A percentile compares a stretch with the other conserved stretches of the same genome.
These are phyloP conservation scores for Pleurotus platypus DNA, from an alignment of 768 basidiomycete species.

Conservation along the genomic window DNA sequence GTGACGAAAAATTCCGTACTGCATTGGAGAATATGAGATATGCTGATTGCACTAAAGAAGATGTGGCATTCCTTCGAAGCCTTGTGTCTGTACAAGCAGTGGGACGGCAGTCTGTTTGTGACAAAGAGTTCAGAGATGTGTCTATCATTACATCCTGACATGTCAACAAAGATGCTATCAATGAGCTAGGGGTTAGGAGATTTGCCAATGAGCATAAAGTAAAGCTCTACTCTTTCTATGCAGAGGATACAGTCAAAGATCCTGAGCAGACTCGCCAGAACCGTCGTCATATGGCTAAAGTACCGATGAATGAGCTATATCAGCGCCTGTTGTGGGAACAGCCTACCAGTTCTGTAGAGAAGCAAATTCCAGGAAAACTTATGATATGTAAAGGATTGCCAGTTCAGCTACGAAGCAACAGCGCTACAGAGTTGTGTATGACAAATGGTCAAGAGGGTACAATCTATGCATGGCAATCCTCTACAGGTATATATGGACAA, in stretches of 20 bases:
- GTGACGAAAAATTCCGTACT: conserved; percentile 14
- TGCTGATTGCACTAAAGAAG: conserved; percentile 22
- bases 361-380: conserved; percentile 23
- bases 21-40: conserved; percentile 14
- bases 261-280: neutral
- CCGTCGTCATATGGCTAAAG: neutral
- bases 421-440: neutral
- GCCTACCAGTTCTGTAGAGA: conserved; percentile 18
- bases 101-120: conserved; percentile 8
- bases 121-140: conserved; percentile 23
- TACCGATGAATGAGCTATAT: neutral
- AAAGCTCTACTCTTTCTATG: conserved; percentile 20
- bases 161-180: conserved; percentile 32
- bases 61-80: conserved; percentile 29
- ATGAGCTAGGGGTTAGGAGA: conserved; percentile 21
- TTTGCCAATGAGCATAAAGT: conserved; percentile 30
- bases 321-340: conserved; percentile 20
- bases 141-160: conserved; percentile 36
- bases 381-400: conserved; percentile 25
- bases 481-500: conserved; percentile 11
- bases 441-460: conserved; percentile 27
- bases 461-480: conserved; percentile 21
- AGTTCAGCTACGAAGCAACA: conserved; percentile 14
- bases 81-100: conserved; percentile 14
- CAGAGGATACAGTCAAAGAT: conserved; percentile 15